Conservation (phyloP, 2,329 filamentous ascomycete genomes). For the Mycogone perniciosa region DNA sequence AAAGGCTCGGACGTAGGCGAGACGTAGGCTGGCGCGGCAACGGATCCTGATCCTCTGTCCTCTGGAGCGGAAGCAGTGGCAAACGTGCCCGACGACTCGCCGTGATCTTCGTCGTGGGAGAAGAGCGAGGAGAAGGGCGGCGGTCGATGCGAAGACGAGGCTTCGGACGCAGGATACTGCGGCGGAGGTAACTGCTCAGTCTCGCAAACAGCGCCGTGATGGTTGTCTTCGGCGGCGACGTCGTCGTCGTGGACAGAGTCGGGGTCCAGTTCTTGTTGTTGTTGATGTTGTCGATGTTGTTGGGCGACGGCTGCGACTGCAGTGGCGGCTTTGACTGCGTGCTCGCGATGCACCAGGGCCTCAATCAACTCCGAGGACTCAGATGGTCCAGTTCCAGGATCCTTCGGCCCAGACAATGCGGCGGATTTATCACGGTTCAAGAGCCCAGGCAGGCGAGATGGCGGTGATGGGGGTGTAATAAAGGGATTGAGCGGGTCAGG, state of each 20-base stretch:
- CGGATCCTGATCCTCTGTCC: conserved; percentile 30
- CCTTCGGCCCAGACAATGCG: conserved; percentile 33
- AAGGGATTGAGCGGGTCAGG: conserved; percentile 12
- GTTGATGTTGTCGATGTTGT: too few species aligned
- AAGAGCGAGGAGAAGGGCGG: conserved; percentile 59
- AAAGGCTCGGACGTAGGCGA: conserved; percentile 35
- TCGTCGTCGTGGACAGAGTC: conserved; percentile 18
- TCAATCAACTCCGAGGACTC: conserved; percentile 31
- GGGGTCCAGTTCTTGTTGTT: conserved; percentile 15
- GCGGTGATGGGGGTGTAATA: conserved; percentile 11
- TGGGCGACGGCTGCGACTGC: too few species aligned
- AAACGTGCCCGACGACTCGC: conserved; percentile 28
- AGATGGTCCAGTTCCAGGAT: conserved; percentile 29
- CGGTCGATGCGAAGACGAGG: conserved; percentile 45
- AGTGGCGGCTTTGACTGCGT: conserved; percentile 15
- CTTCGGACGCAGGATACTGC: conserved; percentile 52
- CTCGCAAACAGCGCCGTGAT: conserved; percentile 18
- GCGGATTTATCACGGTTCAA: conserved; percentile 24
- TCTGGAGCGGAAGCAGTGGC: conserved; percentile 22
- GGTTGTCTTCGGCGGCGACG: conserved; percentile 15
- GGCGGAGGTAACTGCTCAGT: conserved; percentile 49
- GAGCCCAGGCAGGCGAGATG: conserved; percentile 13
- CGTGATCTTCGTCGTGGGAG: conserved; percentile 33
- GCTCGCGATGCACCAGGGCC: conserved; percentile 22
- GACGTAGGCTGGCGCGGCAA: conserved; percentile 50